Evolutionary conservation across 257 asterid genomes (phyloP).

Genomic region (Cruciata laevipes): DNA sequence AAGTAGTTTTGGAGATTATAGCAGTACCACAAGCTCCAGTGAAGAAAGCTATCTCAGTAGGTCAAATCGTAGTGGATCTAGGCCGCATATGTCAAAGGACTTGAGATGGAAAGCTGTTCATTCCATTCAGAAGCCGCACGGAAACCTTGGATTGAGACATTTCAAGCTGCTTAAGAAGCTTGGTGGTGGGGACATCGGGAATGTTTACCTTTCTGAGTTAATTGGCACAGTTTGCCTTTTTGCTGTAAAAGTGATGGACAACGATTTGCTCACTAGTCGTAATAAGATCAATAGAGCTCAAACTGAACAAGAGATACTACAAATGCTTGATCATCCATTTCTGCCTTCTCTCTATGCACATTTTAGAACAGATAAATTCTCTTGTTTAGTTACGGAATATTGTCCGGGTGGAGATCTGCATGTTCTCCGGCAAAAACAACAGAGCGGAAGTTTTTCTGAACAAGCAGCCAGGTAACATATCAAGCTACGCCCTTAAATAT

Average conservation of each 20-base stretch:
- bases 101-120: conserved; percentile 85
- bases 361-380: conserved; percentile 55
- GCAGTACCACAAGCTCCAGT: conserved; percentile 67
- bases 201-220: conserved; percentile 72
- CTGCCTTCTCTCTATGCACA: conserved; percentile 82
- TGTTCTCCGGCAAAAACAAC: conserved; percentile 80
- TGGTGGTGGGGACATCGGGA: conserved; percentile 86
- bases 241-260: conserved; percentile 83
- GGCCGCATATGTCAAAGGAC: conserved; percentile 85
- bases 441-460: conserved; percentile 51
- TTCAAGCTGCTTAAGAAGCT: conserved; percentile 68
- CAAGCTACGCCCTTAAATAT: background rate
- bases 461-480: conserved; percentile 67
- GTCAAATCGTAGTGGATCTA: conserved; percentile 55
- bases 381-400: conserved; percentile 80
- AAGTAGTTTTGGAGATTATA: conserved; percentile 73
- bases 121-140: conserved; percentile 49
- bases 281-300: conserved; percentile 65
- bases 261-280: conserved; percentile 43
- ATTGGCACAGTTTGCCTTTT: conserved; percentile 63
- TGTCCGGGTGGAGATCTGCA: conserved; percentile 97
- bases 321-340: conserved; percentile 84
- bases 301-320: conserved; percentile 78
- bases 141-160: conserved; percentile 50
- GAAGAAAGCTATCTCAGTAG: conserved; percentile 65